A percentile compares a stretch with the other conserved stretches of the same genome.
These are phyloP conservation scores for Pseudonitzschia delicatissima DNA, from an alignment of 108 stramenopile species.

Conservation along the genomic window DNA sequence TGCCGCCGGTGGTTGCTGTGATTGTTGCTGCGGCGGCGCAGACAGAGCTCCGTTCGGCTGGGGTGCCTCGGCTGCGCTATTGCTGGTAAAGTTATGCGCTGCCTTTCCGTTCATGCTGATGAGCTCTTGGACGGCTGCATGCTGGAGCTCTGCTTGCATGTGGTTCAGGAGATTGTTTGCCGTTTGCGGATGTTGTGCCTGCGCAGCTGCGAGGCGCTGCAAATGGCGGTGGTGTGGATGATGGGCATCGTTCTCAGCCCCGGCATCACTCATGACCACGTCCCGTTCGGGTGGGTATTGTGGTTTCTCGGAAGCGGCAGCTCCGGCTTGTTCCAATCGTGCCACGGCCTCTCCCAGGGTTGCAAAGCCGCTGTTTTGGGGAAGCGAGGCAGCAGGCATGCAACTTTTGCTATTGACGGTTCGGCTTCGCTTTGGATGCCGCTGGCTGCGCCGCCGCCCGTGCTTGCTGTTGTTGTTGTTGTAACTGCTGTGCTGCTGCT, in stretches of 20 bases:
- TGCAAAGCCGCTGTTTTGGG: slow-evolving; percentile 23
- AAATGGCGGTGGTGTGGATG: slow-evolving; percentile 7
- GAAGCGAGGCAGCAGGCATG: not conserved
- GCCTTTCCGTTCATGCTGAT: slow-evolving; percentile 7
- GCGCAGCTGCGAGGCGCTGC: not conserved
- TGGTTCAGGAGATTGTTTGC: slow-evolving; percentile 1
- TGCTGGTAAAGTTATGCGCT: not conserved
- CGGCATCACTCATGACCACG: slow-evolving; percentile 14
- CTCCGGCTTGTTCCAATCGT: slow-evolving; percentile 9
- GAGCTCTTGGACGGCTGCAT: slow-evolving; percentile 9
- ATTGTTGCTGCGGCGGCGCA: not conserved
- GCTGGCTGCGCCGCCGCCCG: slow-evolving; percentile 15
- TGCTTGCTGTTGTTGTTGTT: no score
- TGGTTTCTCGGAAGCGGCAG: slow-evolving; percentile 4
- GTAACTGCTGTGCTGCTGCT: slow-evolving; percentile 24
- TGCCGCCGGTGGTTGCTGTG: not conserved
- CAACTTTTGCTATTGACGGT: not conserved
- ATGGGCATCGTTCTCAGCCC: slow-evolving; percentile 15
- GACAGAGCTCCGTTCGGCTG: not conserved
- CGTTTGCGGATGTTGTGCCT: not conserved
- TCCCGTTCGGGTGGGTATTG: not conserved
- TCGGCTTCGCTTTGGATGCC: not conserved
- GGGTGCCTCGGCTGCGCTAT: not conserved
- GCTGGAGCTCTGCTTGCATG: not conserved
- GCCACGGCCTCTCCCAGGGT: slow-evolving; percentile 30